Conservation (phyloP, 2,329 filamentous ascomycete species). For the Colletotrichum echinochloae region DNA sequence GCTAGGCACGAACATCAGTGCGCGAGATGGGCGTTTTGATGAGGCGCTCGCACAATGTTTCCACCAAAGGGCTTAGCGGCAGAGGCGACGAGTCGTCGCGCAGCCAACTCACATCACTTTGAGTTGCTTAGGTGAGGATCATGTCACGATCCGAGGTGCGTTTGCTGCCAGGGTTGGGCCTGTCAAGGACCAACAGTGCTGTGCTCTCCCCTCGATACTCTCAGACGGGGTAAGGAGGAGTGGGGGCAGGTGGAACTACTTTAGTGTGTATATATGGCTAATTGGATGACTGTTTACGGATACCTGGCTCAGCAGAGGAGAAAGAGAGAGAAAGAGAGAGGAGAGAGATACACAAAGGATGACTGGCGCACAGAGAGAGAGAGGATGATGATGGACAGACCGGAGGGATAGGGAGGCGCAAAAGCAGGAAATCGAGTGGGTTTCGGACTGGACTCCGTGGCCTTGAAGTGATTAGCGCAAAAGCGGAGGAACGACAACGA, state of each 20-base stretch:
- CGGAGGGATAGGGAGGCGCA: background rate
- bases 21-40: conserved; percentile 13
- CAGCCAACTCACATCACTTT: conserved; percentile 19
- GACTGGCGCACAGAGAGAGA: background rate
- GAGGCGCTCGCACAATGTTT: conserved; percentile 38
- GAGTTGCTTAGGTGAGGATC: conserved; percentile 39
- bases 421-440: conserved; percentile 23
- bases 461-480: conserved; percentile 31
- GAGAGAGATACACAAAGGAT: no score
- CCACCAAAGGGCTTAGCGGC: conserved; percentile 37
- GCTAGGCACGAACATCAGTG: conserved; percentile 10
- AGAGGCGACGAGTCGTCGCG: conserved; percentile 27
- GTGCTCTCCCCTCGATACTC: conserved; percentile 5
- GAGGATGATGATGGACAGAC: background rate
- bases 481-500: conserved; percentile 1
- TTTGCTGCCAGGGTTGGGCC: conserved; percentile 31
- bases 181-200: conserved; percentile 23
- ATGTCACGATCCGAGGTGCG: conserved; percentile 34
- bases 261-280: no score
- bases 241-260: conserved; percentile 16
- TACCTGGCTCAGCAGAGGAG: background rate
- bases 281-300: no score
- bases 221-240: conserved; percentile 39
- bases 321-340: background rate
- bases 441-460: conserved; percentile 46